Base-by-base conservation (phyloP, 768 basidiomycete species). In the Mrakia gelida region DNA sequence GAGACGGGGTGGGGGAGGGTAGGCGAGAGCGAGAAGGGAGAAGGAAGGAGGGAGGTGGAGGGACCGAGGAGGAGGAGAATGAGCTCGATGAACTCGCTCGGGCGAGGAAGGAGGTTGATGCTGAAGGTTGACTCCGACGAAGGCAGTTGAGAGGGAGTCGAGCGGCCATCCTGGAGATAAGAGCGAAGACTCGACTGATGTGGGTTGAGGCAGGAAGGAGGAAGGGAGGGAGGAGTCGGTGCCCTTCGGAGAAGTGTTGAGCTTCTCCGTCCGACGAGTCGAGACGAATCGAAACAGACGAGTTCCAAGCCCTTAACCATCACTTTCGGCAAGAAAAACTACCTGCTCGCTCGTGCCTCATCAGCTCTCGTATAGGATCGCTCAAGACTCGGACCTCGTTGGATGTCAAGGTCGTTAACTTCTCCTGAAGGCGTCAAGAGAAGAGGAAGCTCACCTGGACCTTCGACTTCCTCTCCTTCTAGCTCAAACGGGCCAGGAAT, bases 401-500 rank as follows among this genome's bases (percentile, higher is more conserved):
- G 16, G 10, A 70, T 70, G 67, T 70, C 67, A 6, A 34, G 67
- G 67, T 18, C 38, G 34, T 70, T 70, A 41, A 70, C 67, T 34
- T 70, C 67, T 23, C 21, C 67, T 0, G 16, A 41, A 41, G 65
- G 49, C 1, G 59, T 59, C 13, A 59, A 41, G 34, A 34, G 67
- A 26, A 70, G 67, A n/a, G 67, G 67, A 43, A 70, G 67, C 67
- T 70, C 67, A 23, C 67, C 67, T 0, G 32, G 65, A 4, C 65
- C 65, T 7, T 34, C 65, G 7, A 15, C 67, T 34, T n/a, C 67
- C 2, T 21, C 65, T 41, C 65, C 65, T 32, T 38, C 67, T 1
- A 43, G 18, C 38, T 41, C 34, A 9, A 41, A n/a, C 16, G 26
- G 67, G 23, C 41, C 41, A 4, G 23, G 13, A 0, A 1, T 70